A percentile compares a stretch with the other conserved stretches of the same genome.
phyloP scores from a whole-genome alignment of 805 yeast genomes.

The Ogataea nakhonphanomensis region DNA sequence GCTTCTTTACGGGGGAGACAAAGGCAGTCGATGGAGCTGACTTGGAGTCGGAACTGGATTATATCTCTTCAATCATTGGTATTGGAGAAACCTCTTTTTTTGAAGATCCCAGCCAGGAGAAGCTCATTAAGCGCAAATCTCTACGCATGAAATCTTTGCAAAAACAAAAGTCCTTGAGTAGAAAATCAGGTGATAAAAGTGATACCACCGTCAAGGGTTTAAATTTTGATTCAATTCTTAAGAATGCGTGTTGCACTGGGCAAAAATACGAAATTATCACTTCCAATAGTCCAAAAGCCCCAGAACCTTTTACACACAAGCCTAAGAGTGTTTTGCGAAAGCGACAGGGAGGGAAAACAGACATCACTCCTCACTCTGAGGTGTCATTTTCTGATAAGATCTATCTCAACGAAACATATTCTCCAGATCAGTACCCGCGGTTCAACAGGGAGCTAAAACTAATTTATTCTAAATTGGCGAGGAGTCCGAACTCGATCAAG shows the following conservation, averaged over 20 bases:
- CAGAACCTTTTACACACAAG: not conserved
- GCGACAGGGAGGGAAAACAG: conserved; percentile 1
- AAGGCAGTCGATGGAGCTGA: conserved; percentile 1
- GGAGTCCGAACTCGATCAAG: conserved; percentile 49
- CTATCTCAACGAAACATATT: conserved; percentile 48
- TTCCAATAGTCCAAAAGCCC: conserved; percentile 5
- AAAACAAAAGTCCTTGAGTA: conserved; percentile 33
- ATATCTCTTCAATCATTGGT: conserved; percentile 37
- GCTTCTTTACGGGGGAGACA: conserved; percentile 19
- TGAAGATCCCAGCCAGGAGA: conserved; percentile 26
- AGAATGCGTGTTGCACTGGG: too few species aligned
- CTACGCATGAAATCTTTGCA: conserved; percentile 37
- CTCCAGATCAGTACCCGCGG: conserved; percentile 51
- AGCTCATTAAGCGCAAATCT: conserved; percentile 30
- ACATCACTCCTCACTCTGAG: not conserved
- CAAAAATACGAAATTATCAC: conserved; percentile 9
- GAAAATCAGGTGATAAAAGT: conserved; percentile 10
- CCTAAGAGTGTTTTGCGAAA: not conserved
- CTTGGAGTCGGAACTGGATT: conserved; percentile 34
- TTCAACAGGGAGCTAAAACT: conserved; percentile 50
- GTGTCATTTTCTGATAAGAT: conserved; percentile 45
- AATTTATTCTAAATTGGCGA: conserved; percentile 38
- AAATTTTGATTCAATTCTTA: too few species aligned
- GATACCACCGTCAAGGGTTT: too few species aligned
- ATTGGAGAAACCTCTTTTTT: conserved; percentile 40